phyloP scores from a whole-genome alignment of 148 eudicot genomes.

The Rhododendron henanense region DNA sequence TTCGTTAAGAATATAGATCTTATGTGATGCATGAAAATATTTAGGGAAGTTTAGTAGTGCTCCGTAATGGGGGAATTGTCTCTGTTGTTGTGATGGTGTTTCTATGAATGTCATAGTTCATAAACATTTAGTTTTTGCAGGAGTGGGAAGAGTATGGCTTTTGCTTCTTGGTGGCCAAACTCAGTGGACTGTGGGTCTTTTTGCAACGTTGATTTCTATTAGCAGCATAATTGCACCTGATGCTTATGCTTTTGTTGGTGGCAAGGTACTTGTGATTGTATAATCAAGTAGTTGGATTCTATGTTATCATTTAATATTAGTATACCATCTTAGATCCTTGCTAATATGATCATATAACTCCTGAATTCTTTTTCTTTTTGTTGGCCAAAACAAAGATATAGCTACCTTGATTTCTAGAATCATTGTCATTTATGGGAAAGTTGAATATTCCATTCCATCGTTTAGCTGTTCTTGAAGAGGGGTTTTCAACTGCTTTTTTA shows the following conservation, averaged over 20 bases:
- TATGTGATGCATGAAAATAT: no score
- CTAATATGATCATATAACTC: background rate
- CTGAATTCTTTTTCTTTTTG: background rate
- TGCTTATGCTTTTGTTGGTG: slow-evolving; percentile 89
- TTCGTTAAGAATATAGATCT: no score
- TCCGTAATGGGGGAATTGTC: no score
- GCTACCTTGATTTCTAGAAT: background rate
- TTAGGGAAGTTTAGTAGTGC: no score
- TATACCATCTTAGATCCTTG: no score
- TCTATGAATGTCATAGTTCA: no score
- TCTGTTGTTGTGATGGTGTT: no score
- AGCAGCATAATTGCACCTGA: slow-evolving; percentile 72
- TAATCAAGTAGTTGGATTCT: background rate
- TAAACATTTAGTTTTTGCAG: no score
- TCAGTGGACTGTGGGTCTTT: no score
- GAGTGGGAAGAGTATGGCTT: no score
- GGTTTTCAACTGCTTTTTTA: background rate
- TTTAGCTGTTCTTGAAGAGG: background rate
- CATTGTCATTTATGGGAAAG: background rate
- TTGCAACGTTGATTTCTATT: no score
- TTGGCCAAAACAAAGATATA: background rate
- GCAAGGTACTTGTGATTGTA: slow-evolving; percentile 57
- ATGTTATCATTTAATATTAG: background rate
- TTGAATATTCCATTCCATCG: background rate
- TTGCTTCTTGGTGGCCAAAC: no score